Conservation (phyloP, 805 yeast genomes). For the Sugiyamaella americana region DNA sequence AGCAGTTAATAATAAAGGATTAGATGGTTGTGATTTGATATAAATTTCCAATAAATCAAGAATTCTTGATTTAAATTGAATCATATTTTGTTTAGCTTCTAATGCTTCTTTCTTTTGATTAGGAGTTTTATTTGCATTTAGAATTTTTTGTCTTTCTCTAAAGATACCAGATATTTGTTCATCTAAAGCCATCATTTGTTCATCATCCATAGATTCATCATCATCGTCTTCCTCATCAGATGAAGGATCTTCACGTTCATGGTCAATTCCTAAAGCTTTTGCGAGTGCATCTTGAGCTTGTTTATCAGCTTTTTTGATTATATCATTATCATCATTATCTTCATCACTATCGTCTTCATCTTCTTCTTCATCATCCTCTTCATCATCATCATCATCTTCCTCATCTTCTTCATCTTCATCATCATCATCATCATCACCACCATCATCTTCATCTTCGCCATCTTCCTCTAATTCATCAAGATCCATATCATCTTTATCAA, state of each 20-base stretch:
- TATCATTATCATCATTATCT: constrained; percentile 33
- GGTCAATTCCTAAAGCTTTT: constrained; percentile 21
- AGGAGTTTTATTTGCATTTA: constrained; percentile 47
- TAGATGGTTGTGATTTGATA: constrained; percentile 39
- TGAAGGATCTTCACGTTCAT: constrained; percentile 22
- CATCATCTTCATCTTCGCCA: constrained; percentile 35
- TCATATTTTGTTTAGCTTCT: constrained; percentile 74
- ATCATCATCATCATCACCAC: constrained; percentile 31
- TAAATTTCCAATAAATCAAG: constrained; percentile 71
- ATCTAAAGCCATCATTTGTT: constrained; percentile 92
- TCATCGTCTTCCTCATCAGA: constrained; percentile 51
- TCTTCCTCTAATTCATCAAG: constrained; percentile 45
- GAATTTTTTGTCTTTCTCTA: constrained; percentile 68
- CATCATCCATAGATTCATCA: constrained; percentile 89
- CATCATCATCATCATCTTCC: constrained; percentile 35
- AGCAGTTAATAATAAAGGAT: constrained; percentile 37
- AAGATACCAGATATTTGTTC: constrained; percentile 76
- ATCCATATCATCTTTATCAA: constrained; percentile 54
- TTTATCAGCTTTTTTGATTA: constrained; percentile 33
- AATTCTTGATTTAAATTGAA: constrained; percentile 69
- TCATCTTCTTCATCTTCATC: constrained; percentile 36
- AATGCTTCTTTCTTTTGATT: constrained; percentile 47
- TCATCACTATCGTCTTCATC: constrained; percentile 42
- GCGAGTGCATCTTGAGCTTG: constrained; percentile 35
- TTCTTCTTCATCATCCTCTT: constrained; percentile 25